A percentile compares a stretch with the other conserved stretches of the same genome.
Conservation (phyloP, 768 basidiomycete genomes). For the Tricholoma flavovirens region DNA sequence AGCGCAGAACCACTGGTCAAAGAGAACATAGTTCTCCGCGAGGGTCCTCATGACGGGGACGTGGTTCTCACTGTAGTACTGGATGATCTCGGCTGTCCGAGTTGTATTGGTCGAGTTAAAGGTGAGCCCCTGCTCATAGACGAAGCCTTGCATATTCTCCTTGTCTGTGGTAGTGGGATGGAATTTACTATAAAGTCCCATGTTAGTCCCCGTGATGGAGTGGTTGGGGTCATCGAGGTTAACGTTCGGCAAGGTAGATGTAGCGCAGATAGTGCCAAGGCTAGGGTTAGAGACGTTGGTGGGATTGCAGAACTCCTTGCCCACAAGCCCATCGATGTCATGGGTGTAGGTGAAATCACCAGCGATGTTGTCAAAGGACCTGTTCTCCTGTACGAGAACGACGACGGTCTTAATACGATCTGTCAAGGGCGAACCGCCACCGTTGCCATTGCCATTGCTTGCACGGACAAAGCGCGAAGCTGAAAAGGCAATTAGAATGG, state of each 20-base stretch:
- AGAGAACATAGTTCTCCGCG: not conserved
- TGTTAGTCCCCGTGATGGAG: not conserved
- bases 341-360: not conserved
- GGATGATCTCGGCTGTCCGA: not conserved
- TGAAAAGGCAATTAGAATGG: not conserved
- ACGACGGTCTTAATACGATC: not conserved
- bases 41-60: not conserved
- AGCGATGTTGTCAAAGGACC: not conserved
- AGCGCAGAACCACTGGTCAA: not conserved
- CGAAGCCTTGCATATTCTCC: not conserved
- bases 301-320: not conserved
- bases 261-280: not conserved
- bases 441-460: too few relatives aligned
- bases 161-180: not conserved
- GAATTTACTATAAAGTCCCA: not conserved
- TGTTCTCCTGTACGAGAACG: not conserved
- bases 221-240: not conserved
- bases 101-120: not conserved
- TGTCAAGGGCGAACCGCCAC: not conserved
- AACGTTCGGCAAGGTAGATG: not conserved
- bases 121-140: not conserved
- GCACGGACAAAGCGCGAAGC: not conserved
- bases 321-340: not conserved
- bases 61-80: not conserved
- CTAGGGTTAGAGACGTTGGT: not conserved